phyloP scores from a whole-genome alignment of 2,329 filamentous ascomycete genomes.

The Acrodontium crateriforme region DNA sequence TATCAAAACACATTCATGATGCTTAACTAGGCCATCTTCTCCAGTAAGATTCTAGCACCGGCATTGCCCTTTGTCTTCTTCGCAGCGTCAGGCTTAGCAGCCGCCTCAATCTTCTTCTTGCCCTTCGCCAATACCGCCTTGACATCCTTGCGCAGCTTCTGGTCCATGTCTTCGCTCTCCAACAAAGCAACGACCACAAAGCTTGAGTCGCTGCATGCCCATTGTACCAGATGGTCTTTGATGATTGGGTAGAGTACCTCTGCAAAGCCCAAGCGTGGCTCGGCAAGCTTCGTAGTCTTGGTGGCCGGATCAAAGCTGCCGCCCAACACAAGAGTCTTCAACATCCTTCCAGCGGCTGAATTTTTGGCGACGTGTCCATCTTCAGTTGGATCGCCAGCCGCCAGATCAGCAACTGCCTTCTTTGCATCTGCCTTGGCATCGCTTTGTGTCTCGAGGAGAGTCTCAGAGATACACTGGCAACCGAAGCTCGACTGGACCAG shows the following conservation, averaged over 20 bases:
- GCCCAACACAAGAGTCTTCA: slow-evolving; percentile 82
- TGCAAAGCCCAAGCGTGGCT: slow-evolving; percentile 69
- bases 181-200: slow-evolving; percentile 75
- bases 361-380: slow-evolving; percentile 47
- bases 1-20: background rate
- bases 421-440: slow-evolving; percentile 68
- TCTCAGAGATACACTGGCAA: slow-evolving; percentile 72
- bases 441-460: slow-evolving; percentile 60
- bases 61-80: slow-evolving; percentile 32
- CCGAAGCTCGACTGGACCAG: slow-evolving; percentile 68
- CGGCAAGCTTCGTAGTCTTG: slow-evolving; percentile 54
- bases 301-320: slow-evolving; percentile 67
- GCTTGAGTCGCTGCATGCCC: slow-evolving; percentile 75
- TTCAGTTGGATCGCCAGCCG: slow-evolving; percentile 25
- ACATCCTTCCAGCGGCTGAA: slow-evolving; percentile 60
- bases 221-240: slow-evolving; percentile 57
- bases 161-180: slow-evolving; percentile 52
- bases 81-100: slow-evolving; percentile 35
- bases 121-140: slow-evolving; percentile 58
- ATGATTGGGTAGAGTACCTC: slow-evolving; percentile 71
- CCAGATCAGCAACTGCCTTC: slow-evolving; percentile 44
- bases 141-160: slow-evolving; percentile 52
- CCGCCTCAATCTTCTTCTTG: slow-evolving; percentile 55
- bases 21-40: slow-evolving; percentile 19
- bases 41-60: slow-evolving; percentile 33